These are phyloP conservation scores for Phylloporus rhodoxanthus DNA, from an alignment of 768 basidiomycete species.

Conservation along the genomic window DNA sequence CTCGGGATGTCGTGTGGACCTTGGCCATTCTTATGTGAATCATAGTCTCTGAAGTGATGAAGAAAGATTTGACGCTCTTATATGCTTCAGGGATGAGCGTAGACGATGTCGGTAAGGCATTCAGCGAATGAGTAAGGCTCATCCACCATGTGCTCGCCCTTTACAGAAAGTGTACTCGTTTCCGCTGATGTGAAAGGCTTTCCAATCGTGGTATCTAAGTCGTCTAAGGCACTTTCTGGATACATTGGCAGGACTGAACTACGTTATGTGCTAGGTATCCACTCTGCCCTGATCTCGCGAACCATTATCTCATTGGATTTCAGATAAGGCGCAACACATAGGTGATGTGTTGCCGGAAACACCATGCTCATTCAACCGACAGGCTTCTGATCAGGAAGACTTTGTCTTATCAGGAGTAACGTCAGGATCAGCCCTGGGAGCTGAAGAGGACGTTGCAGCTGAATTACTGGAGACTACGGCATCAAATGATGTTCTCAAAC, in stretches of 20 bases:
- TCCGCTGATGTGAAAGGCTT: conserved; percentile 83
- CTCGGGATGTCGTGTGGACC: conserved; percentile 2
- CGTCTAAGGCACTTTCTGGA: conserved; percentile 61
- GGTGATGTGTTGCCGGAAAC: conserved; percentile 59
- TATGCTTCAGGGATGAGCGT: conserved; percentile 72
- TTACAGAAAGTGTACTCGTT: conserved; percentile 62
- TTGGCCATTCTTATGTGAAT: conserved; percentile 1
- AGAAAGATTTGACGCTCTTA: conserved; percentile 67
- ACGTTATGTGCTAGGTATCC: conserved; percentile 74
- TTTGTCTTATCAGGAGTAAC: conserved; percentile 38
- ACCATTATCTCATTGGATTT: background rate
- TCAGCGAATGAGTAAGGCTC: background rate
- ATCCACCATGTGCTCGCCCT: background rate
- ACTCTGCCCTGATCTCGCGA: background rate
- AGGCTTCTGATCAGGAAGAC: conserved; percentile 48
- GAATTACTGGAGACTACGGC: conserved; percentile 59
- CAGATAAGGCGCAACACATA: conserved; percentile 69
- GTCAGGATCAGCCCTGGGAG: conserved; percentile 47
- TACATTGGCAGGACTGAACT: conserved; percentile 87
- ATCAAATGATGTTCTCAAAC: conserved; percentile 52
- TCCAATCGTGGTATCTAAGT: conserved; percentile 71
- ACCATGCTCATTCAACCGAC: conserved; percentile 59
- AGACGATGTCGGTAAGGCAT: conserved; percentile 65
- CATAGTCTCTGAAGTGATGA: conserved; percentile 87
- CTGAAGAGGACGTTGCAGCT: conserved; percentile 62